Base-by-base conservation (phyloP, 345 rosid species). In the Syzygium jambos region DNA sequence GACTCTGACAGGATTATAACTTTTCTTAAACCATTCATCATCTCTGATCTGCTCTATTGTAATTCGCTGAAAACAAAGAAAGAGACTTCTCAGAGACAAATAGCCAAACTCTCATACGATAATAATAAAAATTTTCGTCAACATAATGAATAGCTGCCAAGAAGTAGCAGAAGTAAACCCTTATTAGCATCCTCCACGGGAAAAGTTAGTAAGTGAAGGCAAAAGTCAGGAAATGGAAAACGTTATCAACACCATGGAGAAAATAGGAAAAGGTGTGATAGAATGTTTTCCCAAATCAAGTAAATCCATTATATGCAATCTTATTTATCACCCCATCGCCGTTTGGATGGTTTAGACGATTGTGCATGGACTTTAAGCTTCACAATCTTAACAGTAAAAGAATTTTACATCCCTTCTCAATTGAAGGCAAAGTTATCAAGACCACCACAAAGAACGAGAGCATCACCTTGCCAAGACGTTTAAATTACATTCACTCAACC, bases 21-120 rank as follows among this genome's bases (percentile, higher is more conserved):
- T 87, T 91, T 91, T 97, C 89, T 91, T 89, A 88, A 95, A 97
- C 99, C 99, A 97, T 53, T 95, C 98, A 73, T 96, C 94, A 55
- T 90, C 85, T 90, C 98, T 92, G 88, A 97, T 95, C 89, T 96
- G 92, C 88, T 93, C 96, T 90, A 95, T 91, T 41, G 98, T 94
- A 90, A 96, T 95, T 73, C 99, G 96, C 98, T 97, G 98, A 88
- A 89, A 38, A 63, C 65, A 85, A 14, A 90, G 87, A 73, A 80
- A 77, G 46, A 27, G 51, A 87, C 78, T 83, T 59, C 38, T 84
- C 25, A 54, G 25, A 73, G 49, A 73, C 80, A 68, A 73, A 38
- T 73, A 73, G 82, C 82, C 82, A 38, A 38, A 34, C 25, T 73
- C 49, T 73, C 43, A 11, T 38, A 38, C 21, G 27, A 49, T 19